Evolutionary conservation across 345 rosid species (phyloP).

Genomic region (Rhizophora mangle): DNA sequence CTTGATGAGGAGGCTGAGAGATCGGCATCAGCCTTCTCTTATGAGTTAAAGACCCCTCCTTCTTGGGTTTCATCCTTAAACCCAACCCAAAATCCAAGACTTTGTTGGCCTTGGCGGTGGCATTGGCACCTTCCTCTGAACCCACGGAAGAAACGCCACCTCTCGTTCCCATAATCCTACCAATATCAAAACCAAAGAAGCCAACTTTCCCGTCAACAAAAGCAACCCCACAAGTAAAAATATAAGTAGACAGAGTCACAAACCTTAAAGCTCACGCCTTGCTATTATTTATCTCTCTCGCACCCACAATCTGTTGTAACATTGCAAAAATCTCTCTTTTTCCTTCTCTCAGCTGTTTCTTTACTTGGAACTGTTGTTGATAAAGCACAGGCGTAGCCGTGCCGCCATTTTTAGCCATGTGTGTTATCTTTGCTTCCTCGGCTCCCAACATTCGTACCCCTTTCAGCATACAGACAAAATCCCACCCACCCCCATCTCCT

Average conservation of each 20-base stretch:
- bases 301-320: slow-evolving; percentile 8
- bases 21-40: slow-evolving; percentile 28
- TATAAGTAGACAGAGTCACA: neutral
- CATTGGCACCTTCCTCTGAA: slow-evolving; percentile 17
- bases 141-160: slow-evolving; percentile 24
- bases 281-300: neutral
- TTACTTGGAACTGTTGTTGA: neutral
- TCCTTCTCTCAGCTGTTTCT: neutral
- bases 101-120: slow-evolving; percentile 10
- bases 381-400: slow-evolving; percentile 42
- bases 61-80: slow-evolving; percentile 37
- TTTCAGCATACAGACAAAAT: slow-evolving; percentile 56
- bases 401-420: slow-evolving; percentile 61
- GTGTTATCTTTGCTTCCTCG: slow-evolving; percentile 57
- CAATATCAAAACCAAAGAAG: slow-evolving; percentile 3
- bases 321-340: neutral
- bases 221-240: neutral
- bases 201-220: slow-evolving; percentile 21
- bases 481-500: slow-evolving; percentile 7
- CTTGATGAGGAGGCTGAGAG: slow-evolving; percentile 26
- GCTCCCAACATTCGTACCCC: slow-evolving; percentile 74
- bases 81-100: slow-evolving; percentile 41
- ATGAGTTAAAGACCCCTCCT: neutral
- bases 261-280: slow-evolving; percentile 24
- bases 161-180: slow-evolving; percentile 20